Base-by-base conservation (phyloP, 176 grass and related monocot genomes). In the Raddia distichophylla region DNA sequence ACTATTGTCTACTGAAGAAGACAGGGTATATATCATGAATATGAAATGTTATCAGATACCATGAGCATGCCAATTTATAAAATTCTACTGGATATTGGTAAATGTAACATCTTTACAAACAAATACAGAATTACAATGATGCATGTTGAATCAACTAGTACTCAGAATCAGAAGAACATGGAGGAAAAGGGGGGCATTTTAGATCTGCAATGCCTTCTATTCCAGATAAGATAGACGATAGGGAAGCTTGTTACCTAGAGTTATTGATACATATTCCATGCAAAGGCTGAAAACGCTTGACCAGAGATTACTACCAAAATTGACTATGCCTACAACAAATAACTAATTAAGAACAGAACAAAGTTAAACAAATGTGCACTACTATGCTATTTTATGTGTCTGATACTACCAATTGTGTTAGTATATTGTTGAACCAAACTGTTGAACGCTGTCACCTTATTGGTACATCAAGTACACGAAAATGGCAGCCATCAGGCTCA, bases 401-500 rank as follows among this genome's bases (percentile, higher is more conserved):
- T 48, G 56, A 18, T 56, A 32, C 40, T 83, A 35, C 10, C 33
- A 52, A 44, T 32, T 22, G 18, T 1, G 17, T 42, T 6, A 73
- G 49, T 71, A 83, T n/a, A 34, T 59, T 2, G 40, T 78, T 15
- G 7, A 40, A 40, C 37, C 2, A 40, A 40, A 40, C 37, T 40
- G 37, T 40, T 40, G 37, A 40, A 47, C 67, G 18, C 48, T 19
- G 17, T 14, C 58, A 4, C 79, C 64, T 69, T 71, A 53, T 69
- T 81, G 84, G 70, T 83, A 86, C 3, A 54, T 18, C 27, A 68
- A 34, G 60, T 69, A 88, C 56, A 74, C 34, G 2, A 94, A 52
- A 60, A 77, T 5, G 16, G 78, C 87, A 47, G 86, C 55, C 27
- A 89, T 14, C 64, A 91, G 72, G 22, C 87, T 45, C 9, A 98